Conservation (phyloP, 2,329 filamentous ascomycete species). For the Pestalotiopsis sp. region DNA sequence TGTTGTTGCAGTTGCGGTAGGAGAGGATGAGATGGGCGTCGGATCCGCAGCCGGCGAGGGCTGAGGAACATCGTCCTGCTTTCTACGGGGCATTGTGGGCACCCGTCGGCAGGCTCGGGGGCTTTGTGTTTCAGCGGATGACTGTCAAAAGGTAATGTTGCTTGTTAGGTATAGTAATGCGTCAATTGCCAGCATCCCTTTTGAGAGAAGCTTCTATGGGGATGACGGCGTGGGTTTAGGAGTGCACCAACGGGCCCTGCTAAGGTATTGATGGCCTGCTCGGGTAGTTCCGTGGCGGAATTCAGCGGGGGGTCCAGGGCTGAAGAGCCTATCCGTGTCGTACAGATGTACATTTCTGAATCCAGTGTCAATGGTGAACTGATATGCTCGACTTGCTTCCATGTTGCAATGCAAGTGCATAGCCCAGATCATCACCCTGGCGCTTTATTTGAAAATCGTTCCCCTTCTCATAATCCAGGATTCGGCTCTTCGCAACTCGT, state of each 20-base stretch:
- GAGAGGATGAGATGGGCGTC: not conserved
- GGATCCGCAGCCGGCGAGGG: not conserved
- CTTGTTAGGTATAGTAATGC: not conserved
- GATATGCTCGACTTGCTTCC: too few species aligned
- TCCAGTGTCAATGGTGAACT: too few species aligned
- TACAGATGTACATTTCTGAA: too few species aligned
- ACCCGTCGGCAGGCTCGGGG: not conserved
- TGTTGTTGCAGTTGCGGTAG: not conserved
- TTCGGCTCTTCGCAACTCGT: too few species aligned
- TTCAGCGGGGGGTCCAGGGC: not conserved
- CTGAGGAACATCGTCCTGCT: not conserved
- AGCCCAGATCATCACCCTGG: too few species aligned
- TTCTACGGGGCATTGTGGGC: constrained; percentile 14
- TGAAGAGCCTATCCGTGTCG: too few species aligned
- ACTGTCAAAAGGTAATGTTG: not conserved
- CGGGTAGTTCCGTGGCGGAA: not conserved
- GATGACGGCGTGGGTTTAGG: not conserved
- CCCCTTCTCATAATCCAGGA: too few species aligned
- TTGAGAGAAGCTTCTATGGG: not conserved
- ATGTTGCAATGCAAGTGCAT: too few species aligned
- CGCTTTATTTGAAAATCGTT: too few species aligned
- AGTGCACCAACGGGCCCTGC: too few species aligned
- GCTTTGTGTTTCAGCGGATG: not conserved
- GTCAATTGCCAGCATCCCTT: not conserved
- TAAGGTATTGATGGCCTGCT: not conserved